phyloP scores from a whole-genome alignment of 768 basidiomycete genomes.

The Lentinula sp. region DNA sequence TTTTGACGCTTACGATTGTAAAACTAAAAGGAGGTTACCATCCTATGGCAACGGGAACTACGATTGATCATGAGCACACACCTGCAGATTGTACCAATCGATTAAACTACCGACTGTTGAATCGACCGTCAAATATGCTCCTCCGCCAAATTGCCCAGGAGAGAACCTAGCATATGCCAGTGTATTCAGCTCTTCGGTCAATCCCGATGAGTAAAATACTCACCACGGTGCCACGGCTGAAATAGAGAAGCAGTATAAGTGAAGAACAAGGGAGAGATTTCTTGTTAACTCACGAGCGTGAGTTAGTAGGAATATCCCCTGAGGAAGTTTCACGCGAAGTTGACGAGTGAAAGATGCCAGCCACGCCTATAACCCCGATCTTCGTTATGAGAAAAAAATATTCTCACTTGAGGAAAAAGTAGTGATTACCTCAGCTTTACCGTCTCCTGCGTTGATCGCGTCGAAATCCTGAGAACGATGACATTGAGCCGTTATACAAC shows the following conservation, averaged over 20 bases:
- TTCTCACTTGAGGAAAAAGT: neutral
- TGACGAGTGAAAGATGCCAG: slow-evolving; percentile 46
- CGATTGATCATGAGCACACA: slow-evolving; percentile 20
- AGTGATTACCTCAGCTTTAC: slow-evolving; percentile 39
- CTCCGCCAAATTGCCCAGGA: slow-evolving; percentile 33
- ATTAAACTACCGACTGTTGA: slow-evolving; percentile 47
- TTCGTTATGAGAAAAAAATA: too few species aligned
- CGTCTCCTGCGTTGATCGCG: slow-evolving; percentile 47
- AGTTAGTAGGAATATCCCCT: slow-evolving; percentile 43
- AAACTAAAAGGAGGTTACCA: slow-evolving; percentile 20
- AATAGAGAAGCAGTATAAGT: neutral
- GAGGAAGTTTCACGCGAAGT: slow-evolving; percentile 42
- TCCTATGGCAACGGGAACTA: slow-evolving; percentile 3
- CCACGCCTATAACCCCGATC: slow-evolving; percentile 30
- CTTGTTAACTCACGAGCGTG: slow-evolving; percentile 42
- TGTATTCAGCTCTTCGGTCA: neutral
- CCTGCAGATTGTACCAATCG: slow-evolving; percentile 60
- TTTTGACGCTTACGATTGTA: slow-evolving; percentile 33
- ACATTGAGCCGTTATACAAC: too few species aligned
- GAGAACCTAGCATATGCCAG: slow-evolving; percentile 29
- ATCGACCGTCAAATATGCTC: slow-evolving; percentile 54
- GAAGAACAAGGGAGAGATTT: neutral
- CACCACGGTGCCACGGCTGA: slow-evolving; percentile 46
- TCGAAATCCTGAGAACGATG: slow-evolving; percentile 43
- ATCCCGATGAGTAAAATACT: neutral